Evolutionary conservation across 2,329 filamentous ascomycete genomes (phyloP).

Genomic region (Alternaria postmessia): DNA sequence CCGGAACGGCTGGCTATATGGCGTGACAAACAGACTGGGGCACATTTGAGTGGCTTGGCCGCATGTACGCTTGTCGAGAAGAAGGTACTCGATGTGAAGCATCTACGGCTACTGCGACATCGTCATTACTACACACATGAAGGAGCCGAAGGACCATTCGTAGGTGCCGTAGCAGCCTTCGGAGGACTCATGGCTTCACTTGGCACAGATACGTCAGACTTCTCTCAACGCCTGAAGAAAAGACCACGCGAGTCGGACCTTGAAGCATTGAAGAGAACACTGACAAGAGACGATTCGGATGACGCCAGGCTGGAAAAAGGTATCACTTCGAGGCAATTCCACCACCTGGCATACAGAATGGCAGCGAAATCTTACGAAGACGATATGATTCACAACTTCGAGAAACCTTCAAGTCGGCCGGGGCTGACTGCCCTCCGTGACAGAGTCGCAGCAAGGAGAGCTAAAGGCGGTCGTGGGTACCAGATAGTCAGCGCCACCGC

Average conservation of each 20-base stretch:
- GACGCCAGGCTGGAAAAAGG: neutral
- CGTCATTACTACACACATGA: constrained; percentile 33
- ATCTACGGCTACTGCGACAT: constrained; percentile 26
- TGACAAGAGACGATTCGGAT: neutral
- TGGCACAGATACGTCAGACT: constrained; percentile 22
- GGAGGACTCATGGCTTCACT: constrained; percentile 19
- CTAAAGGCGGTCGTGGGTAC: constrained; percentile 19
- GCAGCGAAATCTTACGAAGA: constrained; percentile 24
- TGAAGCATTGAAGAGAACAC: neutral
- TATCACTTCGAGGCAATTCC: constrained; percentile 11
- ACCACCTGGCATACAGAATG: constrained; percentile 26
- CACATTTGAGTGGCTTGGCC: constrained; percentile 29
- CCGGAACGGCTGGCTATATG: constrained; percentile 29
- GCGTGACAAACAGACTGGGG: constrained; percentile 28
- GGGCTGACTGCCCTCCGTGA: constrained; percentile 6
- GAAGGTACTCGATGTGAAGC: constrained; percentile 14
- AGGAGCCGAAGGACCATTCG: constrained; percentile 23
- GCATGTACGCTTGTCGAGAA: constrained; percentile 16
- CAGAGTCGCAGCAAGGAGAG: constrained; percentile 13
- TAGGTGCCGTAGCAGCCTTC: constrained; percentile 23
- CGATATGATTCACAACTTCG: constrained; percentile 15
- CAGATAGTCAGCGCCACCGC: constrained; percentile 25
- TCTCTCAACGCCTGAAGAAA: constrained; percentile 19
- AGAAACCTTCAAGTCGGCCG: neutral
- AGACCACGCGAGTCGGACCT: neutral